A percentile compares a stretch with the other conserved stretches of the same genome.
These are phyloP conservation scores for Lepidium africanum DNA, from an alignment of 345 rosid species.

Conservation along the genomic window DNA sequence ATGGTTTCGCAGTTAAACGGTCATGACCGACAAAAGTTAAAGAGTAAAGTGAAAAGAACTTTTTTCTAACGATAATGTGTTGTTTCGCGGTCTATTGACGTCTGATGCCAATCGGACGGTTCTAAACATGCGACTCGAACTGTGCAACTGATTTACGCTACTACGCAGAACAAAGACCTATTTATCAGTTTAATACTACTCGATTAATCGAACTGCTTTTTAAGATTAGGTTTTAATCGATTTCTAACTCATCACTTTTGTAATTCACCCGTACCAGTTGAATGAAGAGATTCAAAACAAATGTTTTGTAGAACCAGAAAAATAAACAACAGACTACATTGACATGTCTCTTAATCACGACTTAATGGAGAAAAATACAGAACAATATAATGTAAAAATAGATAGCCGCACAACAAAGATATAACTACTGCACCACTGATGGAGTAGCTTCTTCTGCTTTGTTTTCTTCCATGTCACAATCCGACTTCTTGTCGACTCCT, in stretches of 20 bases:
- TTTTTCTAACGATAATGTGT: background rate
- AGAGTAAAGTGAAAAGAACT: background rate
- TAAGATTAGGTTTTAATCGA: too few species aligned
- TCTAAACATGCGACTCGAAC: too few species aligned
- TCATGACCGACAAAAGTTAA: constrained; percentile 15
- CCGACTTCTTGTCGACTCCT: constrained; percentile 4
- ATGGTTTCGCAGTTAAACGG: constrained; percentile 7
- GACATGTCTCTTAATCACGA: background rate
- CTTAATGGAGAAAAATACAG: background rate
- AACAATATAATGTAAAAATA: background rate
- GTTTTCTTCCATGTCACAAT: background rate
- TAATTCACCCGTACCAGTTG: background rate
- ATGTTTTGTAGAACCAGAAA: background rate
- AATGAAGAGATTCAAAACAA: background rate
- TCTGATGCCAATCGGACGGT: background rate
- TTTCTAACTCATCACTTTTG: too few species aligned
- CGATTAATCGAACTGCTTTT: too few species aligned
- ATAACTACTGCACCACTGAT: background rate
- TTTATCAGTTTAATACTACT: too few species aligned
- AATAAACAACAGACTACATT: background rate
- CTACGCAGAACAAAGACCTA: too few species aligned
- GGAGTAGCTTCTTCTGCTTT: background rate
- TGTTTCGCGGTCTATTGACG: background rate
- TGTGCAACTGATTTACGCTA: too few species aligned
- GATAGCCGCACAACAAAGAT: background rate